These are phyloP conservation scores for Colletotrichum somersetense DNA, from an alignment of 2,329 filamentous ascomycete species.

Conservation along the genomic window DNA sequence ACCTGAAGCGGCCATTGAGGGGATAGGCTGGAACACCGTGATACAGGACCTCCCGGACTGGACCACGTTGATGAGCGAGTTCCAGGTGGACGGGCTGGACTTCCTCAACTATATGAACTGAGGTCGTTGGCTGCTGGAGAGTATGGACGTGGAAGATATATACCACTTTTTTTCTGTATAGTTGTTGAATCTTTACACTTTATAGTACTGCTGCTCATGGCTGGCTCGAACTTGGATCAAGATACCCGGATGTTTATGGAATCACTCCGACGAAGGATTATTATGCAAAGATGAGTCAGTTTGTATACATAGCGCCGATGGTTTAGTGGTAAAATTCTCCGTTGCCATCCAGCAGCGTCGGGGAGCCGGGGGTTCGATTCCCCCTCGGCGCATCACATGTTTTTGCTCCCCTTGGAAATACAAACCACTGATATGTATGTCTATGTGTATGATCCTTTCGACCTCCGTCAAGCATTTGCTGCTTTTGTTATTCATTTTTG, in stretches of 20 bases:
- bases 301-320: constrained; percentile 2
- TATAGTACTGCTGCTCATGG: neutral
- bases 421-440: no score
- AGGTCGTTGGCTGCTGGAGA: neutral
- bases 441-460: no score
- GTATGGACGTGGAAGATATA: neutral
- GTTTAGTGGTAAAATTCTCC: constrained; percentile 31
- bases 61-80: constrained; percentile 48
- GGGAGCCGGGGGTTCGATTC: constrained; percentile 29
- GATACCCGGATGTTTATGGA: neutral
- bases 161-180: neutral
- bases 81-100: constrained; percentile 46
- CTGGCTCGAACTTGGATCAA: neutral
- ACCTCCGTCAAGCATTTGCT: no score
- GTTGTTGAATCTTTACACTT: neutral
- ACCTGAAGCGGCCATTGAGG: neutral
- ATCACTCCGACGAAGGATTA: no score
- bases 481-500: no score
- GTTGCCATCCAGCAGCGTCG: constrained; percentile 25
- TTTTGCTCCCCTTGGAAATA: neutral
- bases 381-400: neutral
- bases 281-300: no score
- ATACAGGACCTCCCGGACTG: constrained; percentile 46
- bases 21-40: constrained; percentile 23
- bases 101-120: constrained; percentile 41